phyloP scores from a whole-genome alignment of 306 rosid species.

The Cicer judaicum region DNA sequence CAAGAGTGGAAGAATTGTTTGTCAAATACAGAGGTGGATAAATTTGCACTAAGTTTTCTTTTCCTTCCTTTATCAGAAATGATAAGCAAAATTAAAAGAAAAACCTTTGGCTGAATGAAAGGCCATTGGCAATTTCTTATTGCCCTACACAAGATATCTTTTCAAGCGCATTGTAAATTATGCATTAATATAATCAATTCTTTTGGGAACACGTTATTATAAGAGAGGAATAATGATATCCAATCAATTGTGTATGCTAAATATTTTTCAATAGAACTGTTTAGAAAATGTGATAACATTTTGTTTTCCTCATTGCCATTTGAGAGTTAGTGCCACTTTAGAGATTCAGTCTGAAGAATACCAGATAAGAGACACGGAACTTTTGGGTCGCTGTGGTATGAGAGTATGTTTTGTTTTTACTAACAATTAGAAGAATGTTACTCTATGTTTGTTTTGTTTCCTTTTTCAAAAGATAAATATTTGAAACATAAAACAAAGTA shows the following conservation, averaged over 20 bases:
- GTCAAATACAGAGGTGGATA: conserved; percentile 28
- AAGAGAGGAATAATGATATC: conserved; percentile 17
- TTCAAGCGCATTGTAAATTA: conserved; percentile 24
- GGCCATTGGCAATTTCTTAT: conserved; percentile 16
- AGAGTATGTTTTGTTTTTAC: too few relatives aligned
- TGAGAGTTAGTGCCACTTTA: conserved; percentile 7
- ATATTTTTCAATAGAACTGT: conserved; percentile 9
- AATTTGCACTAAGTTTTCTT: conserved; percentile 2
- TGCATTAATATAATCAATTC: background rate
- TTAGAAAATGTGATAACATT: background rate
- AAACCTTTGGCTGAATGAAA: conserved; percentile 14
- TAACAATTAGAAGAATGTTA: too few relatives aligned
- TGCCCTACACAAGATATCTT: background rate
- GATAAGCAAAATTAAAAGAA: background rate
- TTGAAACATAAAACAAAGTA: background rate
- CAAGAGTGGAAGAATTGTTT: conserved; percentile 28
- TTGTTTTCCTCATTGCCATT: background rate
- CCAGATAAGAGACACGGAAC: conserved; percentile 10
- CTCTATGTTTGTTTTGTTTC: too few relatives aligned
- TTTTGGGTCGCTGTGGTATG: too few relatives aligned
- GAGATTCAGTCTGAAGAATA: conserved; percentile 21
- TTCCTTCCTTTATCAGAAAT: conserved; percentile 12
- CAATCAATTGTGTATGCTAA: conserved; percentile 12
- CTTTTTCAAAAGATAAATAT: too few relatives aligned
- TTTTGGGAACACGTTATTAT: conserved; percentile 5